Conservation (phyloP, 78 protist species). For the Cyanophora paradoxa region DNA sequence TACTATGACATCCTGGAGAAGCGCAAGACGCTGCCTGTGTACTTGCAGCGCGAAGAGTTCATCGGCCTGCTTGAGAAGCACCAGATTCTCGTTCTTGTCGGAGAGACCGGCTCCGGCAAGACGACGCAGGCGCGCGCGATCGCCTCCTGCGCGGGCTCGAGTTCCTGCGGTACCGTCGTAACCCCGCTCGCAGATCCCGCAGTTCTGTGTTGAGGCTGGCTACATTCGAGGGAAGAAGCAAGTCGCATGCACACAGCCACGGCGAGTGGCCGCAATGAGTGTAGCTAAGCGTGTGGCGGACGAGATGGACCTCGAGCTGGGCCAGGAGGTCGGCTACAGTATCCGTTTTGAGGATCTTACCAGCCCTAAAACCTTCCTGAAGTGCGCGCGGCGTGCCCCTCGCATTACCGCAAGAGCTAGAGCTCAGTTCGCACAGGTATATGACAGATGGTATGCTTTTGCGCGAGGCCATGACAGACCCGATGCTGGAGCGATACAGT, state of each 20-base stretch:
- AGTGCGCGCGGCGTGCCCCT: constrained; percentile 23
- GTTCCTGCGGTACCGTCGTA: neutral
- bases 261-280: constrained; percentile 94
- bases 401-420: too few species aligned
- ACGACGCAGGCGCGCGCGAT: constrained; percentile 84
- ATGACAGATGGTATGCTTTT: constrained; percentile 97
- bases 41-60: constrained; percentile 68
- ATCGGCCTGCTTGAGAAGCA: constrained; percentile 38
- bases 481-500: constrained; percentile 67
- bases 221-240: constrained; percentile 6
- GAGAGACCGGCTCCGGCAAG: constrained; percentile 99
- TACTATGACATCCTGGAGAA: constrained; percentile 72
- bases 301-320: constrained; percentile 95
- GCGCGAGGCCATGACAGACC: constrained; percentile 96
- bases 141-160: neutral
- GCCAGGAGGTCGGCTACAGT: constrained; percentile 94
- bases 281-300: constrained; percentile 78
- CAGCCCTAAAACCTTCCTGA: constrained; percentile 67
- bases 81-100: constrained; percentile 86
- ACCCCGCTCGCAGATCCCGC: constrained; percentile 41
- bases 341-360: constrained; percentile 98
- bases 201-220: constrained; percentile 63
- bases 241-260: constrained; percentile 97
- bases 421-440: constrained; percentile 11
- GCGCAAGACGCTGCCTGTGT: constrained; percentile 81